Evolutionary conservation across 768 basidiomycete species (phyloP).

Genomic region (Suillus cothurnatus): DNA sequence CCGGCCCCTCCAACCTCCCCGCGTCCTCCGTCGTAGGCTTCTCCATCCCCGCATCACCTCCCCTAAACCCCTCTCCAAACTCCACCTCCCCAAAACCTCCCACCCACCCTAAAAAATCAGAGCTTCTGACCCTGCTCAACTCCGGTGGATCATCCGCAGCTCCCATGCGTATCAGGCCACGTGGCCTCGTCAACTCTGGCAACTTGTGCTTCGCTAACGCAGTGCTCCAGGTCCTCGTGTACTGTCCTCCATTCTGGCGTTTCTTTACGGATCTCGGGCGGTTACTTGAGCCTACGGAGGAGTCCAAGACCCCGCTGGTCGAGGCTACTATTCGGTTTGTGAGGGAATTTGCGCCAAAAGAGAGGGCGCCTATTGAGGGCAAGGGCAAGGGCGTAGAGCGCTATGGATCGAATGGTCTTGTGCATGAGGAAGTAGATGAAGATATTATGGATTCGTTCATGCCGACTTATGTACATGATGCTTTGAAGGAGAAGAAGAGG

Average conservation of each 20-base stretch:
- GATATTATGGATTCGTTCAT: conserved; percentile 70
- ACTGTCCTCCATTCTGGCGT: conserved; percentile 83
- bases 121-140: conserved; percentile 57
- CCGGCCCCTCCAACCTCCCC: conserved; percentile 52
- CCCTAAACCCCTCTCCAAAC: conserved; percentile 13
- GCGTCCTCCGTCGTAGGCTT: conserved; percentile 74
- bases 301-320: conserved; percentile 54
- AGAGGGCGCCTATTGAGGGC: conserved; percentile 23
- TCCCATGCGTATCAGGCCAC: conserved; percentile 50
- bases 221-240: conserved; percentile 87
- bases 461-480: conserved; percentile 86
- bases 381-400: conserved; percentile 45
- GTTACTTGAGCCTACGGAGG: conserved; percentile 39
- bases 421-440: conserved; percentile 46
- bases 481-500: conserved; percentile 89
- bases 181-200: conserved; percentile 91
- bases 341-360: conserved; percentile 62
- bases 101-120: conserved; percentile 44
- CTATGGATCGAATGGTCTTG: conserved; percentile 14
- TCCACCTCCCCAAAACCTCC: conserved; percentile 30
- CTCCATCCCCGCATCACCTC: conserved; percentile 60
- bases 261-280: conserved; percentile 74
- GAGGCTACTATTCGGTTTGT: conserved; percentile 75
- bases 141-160: conserved; percentile 33
- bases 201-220: conserved; percentile 99